Evolutionary conservation across 768 basidiomycete genomes (phyloP).

Genomic region (Boletus subparvulus): DNA sequence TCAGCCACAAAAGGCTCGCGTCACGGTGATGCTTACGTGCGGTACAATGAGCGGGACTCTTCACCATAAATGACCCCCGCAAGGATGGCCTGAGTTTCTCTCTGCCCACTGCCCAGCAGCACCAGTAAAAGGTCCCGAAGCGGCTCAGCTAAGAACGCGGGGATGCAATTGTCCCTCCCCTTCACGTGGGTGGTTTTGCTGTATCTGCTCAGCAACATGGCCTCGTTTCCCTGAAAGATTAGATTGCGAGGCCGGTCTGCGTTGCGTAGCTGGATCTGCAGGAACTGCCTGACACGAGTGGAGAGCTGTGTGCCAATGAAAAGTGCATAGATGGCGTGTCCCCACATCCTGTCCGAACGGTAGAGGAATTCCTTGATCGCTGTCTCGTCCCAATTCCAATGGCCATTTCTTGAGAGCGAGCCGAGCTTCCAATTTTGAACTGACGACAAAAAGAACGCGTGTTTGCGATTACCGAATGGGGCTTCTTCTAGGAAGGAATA

Average conservation of each 20-base stretch:
- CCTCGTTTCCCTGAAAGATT: background rate
- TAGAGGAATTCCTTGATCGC: background rate
- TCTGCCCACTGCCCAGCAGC: background rate
- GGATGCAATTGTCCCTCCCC: background rate
- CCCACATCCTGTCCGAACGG: background rate
- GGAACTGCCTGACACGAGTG: background rate
- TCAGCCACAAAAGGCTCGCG: background rate
- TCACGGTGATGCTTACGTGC: background rate
- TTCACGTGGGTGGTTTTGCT: background rate
- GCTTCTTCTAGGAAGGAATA: constrained; percentile 4
- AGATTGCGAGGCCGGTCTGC: background rate
- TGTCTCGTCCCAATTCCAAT: background rate
- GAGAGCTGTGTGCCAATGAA: background rate
- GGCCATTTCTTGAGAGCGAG: background rate
- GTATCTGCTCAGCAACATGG: background rate
- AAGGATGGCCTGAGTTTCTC: background rate
- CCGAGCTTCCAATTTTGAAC: background rate
- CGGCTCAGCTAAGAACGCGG: background rate
- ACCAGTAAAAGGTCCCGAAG: background rate
- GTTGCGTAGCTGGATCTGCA: background rate
- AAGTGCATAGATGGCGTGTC: background rate
- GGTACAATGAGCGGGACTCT: background rate
- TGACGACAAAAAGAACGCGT: background rate
- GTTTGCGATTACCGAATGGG: background rate
- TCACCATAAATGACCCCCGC: background rate